phyloP scores from a whole-genome alignment of 2,329 filamentous ascomycete genomes.

The Fusarium tricinctum region DNA sequence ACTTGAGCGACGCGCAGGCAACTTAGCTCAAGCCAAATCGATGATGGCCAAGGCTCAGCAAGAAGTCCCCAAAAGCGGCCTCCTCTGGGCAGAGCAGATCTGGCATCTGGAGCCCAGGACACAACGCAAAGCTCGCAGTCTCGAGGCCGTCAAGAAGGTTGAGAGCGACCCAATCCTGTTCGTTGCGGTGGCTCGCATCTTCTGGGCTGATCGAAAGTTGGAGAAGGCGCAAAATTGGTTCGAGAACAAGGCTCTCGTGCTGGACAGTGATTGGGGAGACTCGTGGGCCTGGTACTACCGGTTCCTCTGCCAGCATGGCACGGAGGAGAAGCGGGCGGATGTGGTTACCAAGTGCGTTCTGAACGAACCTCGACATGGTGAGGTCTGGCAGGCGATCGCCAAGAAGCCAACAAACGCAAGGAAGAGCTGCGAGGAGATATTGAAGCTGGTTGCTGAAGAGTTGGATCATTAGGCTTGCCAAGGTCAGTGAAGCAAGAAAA shows the following conservation, averaged over 20 bases:
- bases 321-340: slow-evolving; percentile 90
- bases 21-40: slow-evolving; percentile 85
- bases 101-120: slow-evolving; percentile 93
- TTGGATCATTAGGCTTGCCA: slow-evolving; percentile 49
- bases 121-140: slow-evolving; percentile 88
- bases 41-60: slow-evolving; percentile 95
- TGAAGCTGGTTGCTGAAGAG: slow-evolving; percentile 79
- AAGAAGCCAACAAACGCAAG: slow-evolving; percentile 88
- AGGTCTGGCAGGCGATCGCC: slow-evolving; percentile 87
- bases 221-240: slow-evolving; percentile 98
- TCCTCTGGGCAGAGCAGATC: slow-evolving; percentile 95
- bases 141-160: slow-evolving; percentile 97
- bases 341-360: slow-evolving; percentile 83
- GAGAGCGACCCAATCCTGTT: slow-evolving; percentile 93
- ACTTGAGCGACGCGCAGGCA: slow-evolving; percentile 89
- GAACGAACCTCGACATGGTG: slow-evolving; percentile 91
- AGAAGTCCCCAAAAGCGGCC: slow-evolving; percentile 87
- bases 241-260: slow-evolving; percentile 85
- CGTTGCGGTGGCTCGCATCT: slow-evolving; percentile 92
- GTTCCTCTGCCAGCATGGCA: slow-evolving; percentile 92
- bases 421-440: slow-evolving; percentile 81
- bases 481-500: slow-evolving; percentile 2
- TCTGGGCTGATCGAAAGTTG: slow-evolving; percentile 92
- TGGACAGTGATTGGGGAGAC: slow-evolving; percentile 90
- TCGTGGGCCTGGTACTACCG: slow-evolving; percentile 99